These are phyloP conservation scores for Metschnikowia lunata DNA, from an alignment of 805 yeast species.

Conservation along the genomic window DNA sequence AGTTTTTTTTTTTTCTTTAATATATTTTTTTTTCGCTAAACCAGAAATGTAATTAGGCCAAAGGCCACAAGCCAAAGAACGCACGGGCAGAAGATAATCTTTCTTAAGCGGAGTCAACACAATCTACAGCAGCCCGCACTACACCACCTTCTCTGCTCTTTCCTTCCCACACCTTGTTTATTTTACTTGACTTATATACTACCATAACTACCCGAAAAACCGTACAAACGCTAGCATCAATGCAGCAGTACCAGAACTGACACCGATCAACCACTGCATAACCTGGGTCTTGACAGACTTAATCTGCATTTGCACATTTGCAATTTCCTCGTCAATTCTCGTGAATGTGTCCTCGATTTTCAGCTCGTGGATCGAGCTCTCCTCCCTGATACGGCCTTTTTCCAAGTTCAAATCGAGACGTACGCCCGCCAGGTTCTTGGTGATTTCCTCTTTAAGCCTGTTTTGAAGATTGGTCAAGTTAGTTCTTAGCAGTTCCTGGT, in stretches of 20 bases:
- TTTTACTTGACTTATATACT: background rate
- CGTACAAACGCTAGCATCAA: slow-evolving; percentile 88
- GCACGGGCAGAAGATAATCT: no score
- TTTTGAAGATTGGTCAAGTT: slow-evolving; percentile 85
- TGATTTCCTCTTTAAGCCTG: slow-evolving; percentile 83
- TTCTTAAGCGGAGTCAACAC: no score
- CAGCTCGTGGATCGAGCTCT: slow-evolving; percentile 85
- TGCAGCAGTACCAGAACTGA: slow-evolving; percentile 96
- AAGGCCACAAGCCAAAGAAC: no score
- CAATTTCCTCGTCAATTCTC: slow-evolving; percentile 90
- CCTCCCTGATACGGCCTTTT: slow-evolving; percentile 94
- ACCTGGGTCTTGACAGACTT: slow-evolving; percentile 95
- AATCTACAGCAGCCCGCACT: no score
- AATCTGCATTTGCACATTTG: slow-evolving; percentile 91
- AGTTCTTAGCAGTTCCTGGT: slow-evolving; percentile 77
- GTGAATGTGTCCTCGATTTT: slow-evolving; percentile 94
- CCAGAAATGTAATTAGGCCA: no score
- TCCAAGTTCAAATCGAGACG: slow-evolving; percentile 87
- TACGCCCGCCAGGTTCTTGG: slow-evolving; percentile 85
- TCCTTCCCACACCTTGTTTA: background rate
- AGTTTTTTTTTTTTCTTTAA: no score
- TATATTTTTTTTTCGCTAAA: no score
- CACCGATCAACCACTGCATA: slow-evolving; percentile 98
- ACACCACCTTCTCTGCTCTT: no score
- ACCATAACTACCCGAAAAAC: slow-evolving; percentile 49